Base-by-base conservation (phyloP, 1,284 basidiomycete species). In the Ganoderma meredithae region DNA sequence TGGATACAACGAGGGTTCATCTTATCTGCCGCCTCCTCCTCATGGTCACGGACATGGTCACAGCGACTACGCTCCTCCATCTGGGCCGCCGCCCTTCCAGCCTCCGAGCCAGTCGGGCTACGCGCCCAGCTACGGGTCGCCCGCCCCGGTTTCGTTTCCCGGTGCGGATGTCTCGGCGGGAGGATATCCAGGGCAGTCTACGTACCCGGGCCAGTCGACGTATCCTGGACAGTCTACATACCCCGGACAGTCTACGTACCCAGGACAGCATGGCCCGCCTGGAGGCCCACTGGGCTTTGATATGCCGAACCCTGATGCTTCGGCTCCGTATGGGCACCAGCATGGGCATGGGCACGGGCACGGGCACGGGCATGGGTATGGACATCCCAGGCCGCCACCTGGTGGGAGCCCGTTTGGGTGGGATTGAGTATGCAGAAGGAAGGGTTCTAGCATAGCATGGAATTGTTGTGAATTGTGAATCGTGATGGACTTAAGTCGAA, bases 331-430 rank as follows among this genome's bases (percentile, higher is more conserved):
- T 0, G 68, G 66, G 44, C 63, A 65, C 41, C 60, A 33, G 22
- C 64, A 69, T 25, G 65, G 62, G 25, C 62, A 63, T 41, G 44
- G 58, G 2, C 65, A 64, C 53, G 65, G 40, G 44, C 63, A 65
- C 36, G 60, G 40, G 22, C 64, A 69, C 19, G 65, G 62, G 25
- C 62, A 63, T 41, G 44, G 58, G 2, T 63, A 64, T 53, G 65
- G 40, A 4, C 60, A 60, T 65, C 67, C 27, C 66, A 62, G 15
- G 36, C 68, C 67, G 13, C 68, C 71, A 1, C 64, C 64, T 25
- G 65, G 61, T 40, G 39, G 39, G 1, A 71, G 72, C 13, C 73
- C 75, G n/a, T 76, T 75, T 31, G 73, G 75, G 17, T 75, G 72
- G 68, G 72, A 49, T 36, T 56, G 52, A 36, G 3, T 15, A 31